Evolutionary conservation across 495 filamentous ascomycete genomes (phyloP).

Genomic region (Pseudoneurospora amorphoporcata): DNA sequence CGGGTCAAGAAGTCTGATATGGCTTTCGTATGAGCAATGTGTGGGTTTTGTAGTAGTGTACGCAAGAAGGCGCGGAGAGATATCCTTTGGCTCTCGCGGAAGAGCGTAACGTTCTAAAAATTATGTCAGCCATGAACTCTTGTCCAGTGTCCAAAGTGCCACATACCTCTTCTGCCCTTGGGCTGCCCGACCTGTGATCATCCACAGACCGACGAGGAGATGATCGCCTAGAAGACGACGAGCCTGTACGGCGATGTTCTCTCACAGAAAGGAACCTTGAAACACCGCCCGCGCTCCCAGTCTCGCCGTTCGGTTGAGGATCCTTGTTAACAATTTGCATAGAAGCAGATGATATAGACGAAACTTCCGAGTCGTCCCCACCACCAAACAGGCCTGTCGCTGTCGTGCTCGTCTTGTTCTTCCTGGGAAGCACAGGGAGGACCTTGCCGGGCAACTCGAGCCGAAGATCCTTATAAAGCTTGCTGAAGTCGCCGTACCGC

Average conservation of each 20-base stretch:
- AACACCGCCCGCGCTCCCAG: slow-evolving; percentile 9
- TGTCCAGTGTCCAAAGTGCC: background rate
- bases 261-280: slow-evolving; percentile 35
- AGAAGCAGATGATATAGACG: slow-evolving; percentile 69
- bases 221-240: slow-evolving; percentile 17
- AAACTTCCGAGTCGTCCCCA: slow-evolving; percentile 57
- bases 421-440: slow-evolving; percentile 74
- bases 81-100: slow-evolving; percentile 83
- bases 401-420: slow-evolving; percentile 69
- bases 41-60: slow-evolving; percentile 70
- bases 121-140: background rate
- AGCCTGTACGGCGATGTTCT: slow-evolving; percentile 26
- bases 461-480: slow-evolving; percentile 66
- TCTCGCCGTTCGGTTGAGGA: slow-evolving; percentile 12
- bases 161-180: slow-evolving; percentile 13
- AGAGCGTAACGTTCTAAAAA: slow-evolving; percentile 47
- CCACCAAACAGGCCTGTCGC: slow-evolving; percentile 41
- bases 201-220: slow-evolving; percentile 34
- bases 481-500: slow-evolving; percentile 79
- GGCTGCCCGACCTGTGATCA: background rate
- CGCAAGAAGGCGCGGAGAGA: slow-evolving; percentile 85
- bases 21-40: slow-evolving; percentile 68
- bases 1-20: slow-evolving; percentile 71
- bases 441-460: slow-evolving; percentile 87
- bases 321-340: slow-evolving; percentile 33